Evolutionary conservation across 2,329 filamentous ascomycete genomes (phyloP).

Genomic region (Harringtonia aguacate): DNA sequence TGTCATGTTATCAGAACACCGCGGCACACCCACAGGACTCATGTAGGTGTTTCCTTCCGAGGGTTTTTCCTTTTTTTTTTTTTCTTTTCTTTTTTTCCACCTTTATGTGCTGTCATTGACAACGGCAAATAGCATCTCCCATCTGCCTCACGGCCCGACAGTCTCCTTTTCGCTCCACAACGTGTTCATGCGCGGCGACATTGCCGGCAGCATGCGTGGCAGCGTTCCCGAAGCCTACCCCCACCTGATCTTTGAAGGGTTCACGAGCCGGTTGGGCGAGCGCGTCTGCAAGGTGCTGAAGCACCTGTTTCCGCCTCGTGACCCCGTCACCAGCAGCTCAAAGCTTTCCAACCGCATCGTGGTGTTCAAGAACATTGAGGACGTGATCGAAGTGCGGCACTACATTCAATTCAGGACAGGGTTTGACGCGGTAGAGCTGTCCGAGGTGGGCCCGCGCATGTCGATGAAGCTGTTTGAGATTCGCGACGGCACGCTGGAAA

Average conservation of each 20-base stretch:
- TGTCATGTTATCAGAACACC: constrained; percentile 80
- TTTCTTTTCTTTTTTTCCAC: background rate
- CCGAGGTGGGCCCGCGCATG: constrained; percentile 88
- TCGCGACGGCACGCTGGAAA: constrained; percentile 79
- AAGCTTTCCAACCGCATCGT: constrained; percentile 85
- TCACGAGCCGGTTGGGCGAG: constrained; percentile 68
- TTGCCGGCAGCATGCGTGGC: constrained; percentile 75
- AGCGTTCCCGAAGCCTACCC: constrained; percentile 90
- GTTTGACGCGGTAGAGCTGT: constrained; percentile 78
- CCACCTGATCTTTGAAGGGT: constrained; percentile 91
- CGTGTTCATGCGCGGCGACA: constrained; percentile 84
- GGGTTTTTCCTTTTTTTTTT: no score
- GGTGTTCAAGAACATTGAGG: constrained; percentile 89
- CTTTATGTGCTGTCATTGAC: background rate
- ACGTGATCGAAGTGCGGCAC: constrained; percentile 85
- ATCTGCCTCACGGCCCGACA: constrained; percentile 80
- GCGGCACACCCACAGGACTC: constrained; percentile 82
- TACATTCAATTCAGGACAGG: constrained; percentile 75
- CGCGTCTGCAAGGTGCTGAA: constrained; percentile 85
- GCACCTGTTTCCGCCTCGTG: constrained; percentile 85
- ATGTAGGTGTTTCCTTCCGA: constrained; percentile 3
- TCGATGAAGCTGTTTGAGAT: constrained; percentile 97
- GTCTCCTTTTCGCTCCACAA: constrained; percentile 81
- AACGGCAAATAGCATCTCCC: constrained; percentile 59
- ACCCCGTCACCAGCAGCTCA: constrained; percentile 55